Base-by-base conservation (phyloP, 2,329 filamentous ascomycete genomes). In the Bertia moriformis region DNA sequence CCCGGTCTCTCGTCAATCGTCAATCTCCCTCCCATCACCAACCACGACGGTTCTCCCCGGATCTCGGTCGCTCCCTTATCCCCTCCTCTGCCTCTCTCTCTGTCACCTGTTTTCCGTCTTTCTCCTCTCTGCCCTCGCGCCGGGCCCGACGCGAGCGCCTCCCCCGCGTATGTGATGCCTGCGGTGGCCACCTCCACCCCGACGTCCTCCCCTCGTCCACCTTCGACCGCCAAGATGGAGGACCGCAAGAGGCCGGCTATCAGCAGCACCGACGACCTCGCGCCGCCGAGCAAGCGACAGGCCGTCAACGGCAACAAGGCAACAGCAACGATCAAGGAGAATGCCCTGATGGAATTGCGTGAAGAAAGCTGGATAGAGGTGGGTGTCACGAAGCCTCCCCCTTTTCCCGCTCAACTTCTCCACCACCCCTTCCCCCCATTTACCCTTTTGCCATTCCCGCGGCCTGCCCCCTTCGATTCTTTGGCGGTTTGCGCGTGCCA, bases 141-240 rank as follows among this genome's bases (percentile, higher is more conserved):
- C n/a, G n/a, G n/a, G n/a, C n/a, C n/a, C n/a, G n/a, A n/a, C n/a
- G 55, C 39, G 59, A 60, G 59, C 43, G 36, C 53, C 55, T 53
- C 55, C 59, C 52, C 60, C 59, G 62, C 61, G 64, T 66, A 71
- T 80, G 83, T 86, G 73, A 93, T 93, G 85, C 79, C 79, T 80
- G 74, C 83, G 73, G 78, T 83, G 66, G 81, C 83, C 65, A 72
- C 75, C 51, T 70, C 71, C 59, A 73, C 77, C 63, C 70, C 79
- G 62, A 61, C 65, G 57, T n/a, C n/a, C 71, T 79, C 70, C 75
- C 78, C 73, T 76, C 83, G 69, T 81, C 85, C 67, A 78, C 78
- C 72, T 71, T 84, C 65, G 69, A 78, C 69, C 94, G 91, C n/a
- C n/a, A 75, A n/a, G n/a, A 98, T 96, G 89, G 91, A 98, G 73